Evolutionary conservation across 2,329 filamentous ascomycete species (phyloP).

Genomic region (Neonectria punicea): DNA sequence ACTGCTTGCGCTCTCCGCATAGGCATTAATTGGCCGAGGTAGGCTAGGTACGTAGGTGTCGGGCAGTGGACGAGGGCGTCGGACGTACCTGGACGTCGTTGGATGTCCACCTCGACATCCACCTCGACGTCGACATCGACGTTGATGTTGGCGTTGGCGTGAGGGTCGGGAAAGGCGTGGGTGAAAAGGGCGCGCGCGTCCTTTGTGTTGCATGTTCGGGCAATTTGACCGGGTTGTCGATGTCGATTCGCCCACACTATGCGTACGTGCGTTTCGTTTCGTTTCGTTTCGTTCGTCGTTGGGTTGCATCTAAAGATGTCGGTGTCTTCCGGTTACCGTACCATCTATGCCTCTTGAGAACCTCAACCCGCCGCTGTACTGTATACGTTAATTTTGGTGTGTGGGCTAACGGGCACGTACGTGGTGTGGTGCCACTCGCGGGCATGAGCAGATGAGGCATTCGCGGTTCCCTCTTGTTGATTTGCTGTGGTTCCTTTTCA

Average conservation of each 20-base stretch:
- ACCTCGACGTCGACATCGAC: too few relatives aligned
- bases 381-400: background rate
- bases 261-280: background rate
- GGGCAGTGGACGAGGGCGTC: too few relatives aligned
- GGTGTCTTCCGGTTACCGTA: background rate
- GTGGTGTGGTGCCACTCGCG: background rate
- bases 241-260: background rate
- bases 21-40: background rate
- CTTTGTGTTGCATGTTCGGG: background rate
- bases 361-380: background rate
- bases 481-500: background rate
- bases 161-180: background rate
- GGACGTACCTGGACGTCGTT: background rate
- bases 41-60: background rate
- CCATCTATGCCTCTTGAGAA: background rate
- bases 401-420: background rate
- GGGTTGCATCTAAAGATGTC: conserved; percentile 1
- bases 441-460: background rate
- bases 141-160: background rate
- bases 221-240: background rate
- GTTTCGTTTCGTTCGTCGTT: background rate
- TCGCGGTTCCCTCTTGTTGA: background rate
- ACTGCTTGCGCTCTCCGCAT: background rate
- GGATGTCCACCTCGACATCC: background rate
- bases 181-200: background rate